These are phyloP conservation scores for Aspergillus asperescens DNA, from an alignment of 495 filamentous ascomycete genomes.

Conservation along the genomic window DNA sequence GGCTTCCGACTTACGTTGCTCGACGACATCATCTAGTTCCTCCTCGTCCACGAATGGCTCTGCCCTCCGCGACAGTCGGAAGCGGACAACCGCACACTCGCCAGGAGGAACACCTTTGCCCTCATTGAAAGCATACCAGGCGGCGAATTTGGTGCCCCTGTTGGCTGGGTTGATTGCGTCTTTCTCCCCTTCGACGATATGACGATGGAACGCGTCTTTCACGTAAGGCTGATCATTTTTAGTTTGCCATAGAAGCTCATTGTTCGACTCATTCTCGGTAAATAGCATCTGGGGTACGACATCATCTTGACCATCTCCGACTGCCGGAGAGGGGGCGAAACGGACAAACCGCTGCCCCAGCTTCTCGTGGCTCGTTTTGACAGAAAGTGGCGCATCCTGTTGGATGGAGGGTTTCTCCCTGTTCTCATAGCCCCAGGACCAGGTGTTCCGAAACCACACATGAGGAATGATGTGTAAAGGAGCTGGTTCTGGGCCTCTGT, in stretches of 20 bases:
- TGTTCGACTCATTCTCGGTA: constrained; percentile 94
- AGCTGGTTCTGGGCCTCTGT: constrained; percentile 83
- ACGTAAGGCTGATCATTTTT: constrained; percentile 79
- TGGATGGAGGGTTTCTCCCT: constrained; percentile 69
- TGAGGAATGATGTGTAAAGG: constrained; percentile 91
- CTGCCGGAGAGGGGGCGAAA: constrained; percentile 83
- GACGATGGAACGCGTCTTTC: constrained; percentile 90
- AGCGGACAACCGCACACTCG: constrained; percentile 92
- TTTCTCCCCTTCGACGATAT: constrained; percentile 78
- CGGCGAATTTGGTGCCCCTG: constrained; percentile 81
- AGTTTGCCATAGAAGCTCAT: constrained; percentile 64
- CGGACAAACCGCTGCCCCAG: constrained; percentile 79
- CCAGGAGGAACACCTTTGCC: constrained; percentile 79
- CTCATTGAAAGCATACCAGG: constrained; percentile 89
- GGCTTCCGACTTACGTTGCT: constrained; percentile 76
- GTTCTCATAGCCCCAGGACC: constrained; percentile 80
- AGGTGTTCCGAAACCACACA: constrained; percentile 95
- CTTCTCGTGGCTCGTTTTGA: constrained; percentile 66
- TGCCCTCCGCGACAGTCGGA: constrained; percentile 70
- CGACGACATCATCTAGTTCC: constrained; percentile 84
- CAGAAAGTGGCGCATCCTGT: constrained; percentile 56
- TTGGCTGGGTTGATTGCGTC: constrained; percentile 73
- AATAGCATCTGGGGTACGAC: constrained; percentile 79
- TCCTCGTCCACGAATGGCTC: constrained; percentile 85
- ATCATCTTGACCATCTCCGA: constrained; percentile 70